Base-by-base conservation (phyloP, 2,329 filamentous ascomycete species). In the Aspergillus brasiliensis region DNA sequence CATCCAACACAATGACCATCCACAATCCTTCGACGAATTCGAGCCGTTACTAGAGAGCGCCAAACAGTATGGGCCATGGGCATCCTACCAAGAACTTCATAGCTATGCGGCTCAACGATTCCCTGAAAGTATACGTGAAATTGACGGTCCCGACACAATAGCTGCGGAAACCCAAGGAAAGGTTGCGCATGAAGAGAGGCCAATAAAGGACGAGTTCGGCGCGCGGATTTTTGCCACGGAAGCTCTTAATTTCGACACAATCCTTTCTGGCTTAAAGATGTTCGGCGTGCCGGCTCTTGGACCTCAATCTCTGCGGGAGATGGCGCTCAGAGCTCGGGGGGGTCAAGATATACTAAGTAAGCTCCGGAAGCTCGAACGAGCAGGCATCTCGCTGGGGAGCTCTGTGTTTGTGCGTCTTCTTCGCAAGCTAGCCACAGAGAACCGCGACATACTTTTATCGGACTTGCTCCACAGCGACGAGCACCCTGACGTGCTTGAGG, bases 171-270 rank as follows among this genome's bases (percentile, higher is more conserved):
- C 55, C n/a, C 15, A 49, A 17, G 55, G 31, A 19, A 60, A 60
- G 15, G 5, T 23, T 8, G 61, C 60, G 57, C 48, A 63, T 3
- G 61, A 69, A 19, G 74, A 69, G 37, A 86, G 83, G 61, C 75
- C 77, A 8, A 84, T 87, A 63, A 88, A 85, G 68, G 91, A 95
- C 72, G 77, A 80, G 0, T 83, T 96, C 28, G 89, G 90, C 17
- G 90, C 92, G n/a, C 85, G 88, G 63, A 87, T 92, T 78, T 93
- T 97, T 72, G 92, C 92, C 8, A 90, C 88, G 1, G 88, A 82
- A 59, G 90, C 91, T 73, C 83, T 95, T 21, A 85, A 88, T 1
- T 80, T 92, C 8, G 87, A 93, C 58, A 84, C 89, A 65, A 86
- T 91, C 25, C 86, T 96, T 57, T 84, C 84, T 34, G 83, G 90